Percentiles rank a stretch among this genome's conserved stretches.
These are phyloP conservation scores for Tylopilus orsonianus DNA, from an alignment of 1,284 basidiomycete species.

Conservation along the genomic window DNA sequence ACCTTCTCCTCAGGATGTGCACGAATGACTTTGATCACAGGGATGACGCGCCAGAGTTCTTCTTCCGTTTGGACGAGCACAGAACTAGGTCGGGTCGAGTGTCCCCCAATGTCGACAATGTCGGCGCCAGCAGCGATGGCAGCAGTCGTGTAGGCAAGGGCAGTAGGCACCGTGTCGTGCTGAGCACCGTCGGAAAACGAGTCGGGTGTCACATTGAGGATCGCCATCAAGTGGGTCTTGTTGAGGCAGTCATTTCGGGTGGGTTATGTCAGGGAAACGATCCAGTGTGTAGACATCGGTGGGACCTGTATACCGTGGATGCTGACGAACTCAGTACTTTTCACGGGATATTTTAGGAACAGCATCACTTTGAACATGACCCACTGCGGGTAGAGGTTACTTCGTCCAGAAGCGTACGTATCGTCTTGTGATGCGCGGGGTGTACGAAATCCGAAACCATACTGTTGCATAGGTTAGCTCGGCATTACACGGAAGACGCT, in stretches of 20 bases:
- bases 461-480: no score
- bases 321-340: slow-evolving; percentile 11
- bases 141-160: slow-evolving; percentile 47
- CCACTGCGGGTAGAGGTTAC: slow-evolving; percentile 33
- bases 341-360: slow-evolving; percentile 53
- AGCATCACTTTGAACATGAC: slow-evolving; percentile 67
- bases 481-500: no score
- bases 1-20: slow-evolving; percentile 21
- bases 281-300: slow-evolving; percentile 54
- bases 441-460: slow-evolving; percentile 72
- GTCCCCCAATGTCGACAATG: slow-evolving; percentile 93
- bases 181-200: slow-evolving; percentile 91
- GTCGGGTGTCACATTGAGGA: slow-evolving; percentile 93
- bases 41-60: slow-evolving; percentile 75
- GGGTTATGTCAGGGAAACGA: slow-evolving; percentile 23
- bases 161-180: slow-evolving; percentile 50
- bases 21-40: slow-evolving; percentile 58
- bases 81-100: slow-evolving; percentile 86
- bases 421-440: slow-evolving; percentile 50
- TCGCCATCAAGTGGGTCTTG: slow-evolving; percentile 86
- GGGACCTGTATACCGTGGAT: slow-evolving; percentile 35
- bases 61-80: slow-evolving; percentile 68
- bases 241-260: slow-evolving; percentile 12
- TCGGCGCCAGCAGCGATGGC: slow-evolving; percentile 60
- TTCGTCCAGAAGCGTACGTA: slow-evolving; percentile 48